These are phyloP conservation scores for Cadophora malorum DNA, from an alignment of 2,329 filamentous ascomycete genomes.

Conservation along the genomic window DNA sequence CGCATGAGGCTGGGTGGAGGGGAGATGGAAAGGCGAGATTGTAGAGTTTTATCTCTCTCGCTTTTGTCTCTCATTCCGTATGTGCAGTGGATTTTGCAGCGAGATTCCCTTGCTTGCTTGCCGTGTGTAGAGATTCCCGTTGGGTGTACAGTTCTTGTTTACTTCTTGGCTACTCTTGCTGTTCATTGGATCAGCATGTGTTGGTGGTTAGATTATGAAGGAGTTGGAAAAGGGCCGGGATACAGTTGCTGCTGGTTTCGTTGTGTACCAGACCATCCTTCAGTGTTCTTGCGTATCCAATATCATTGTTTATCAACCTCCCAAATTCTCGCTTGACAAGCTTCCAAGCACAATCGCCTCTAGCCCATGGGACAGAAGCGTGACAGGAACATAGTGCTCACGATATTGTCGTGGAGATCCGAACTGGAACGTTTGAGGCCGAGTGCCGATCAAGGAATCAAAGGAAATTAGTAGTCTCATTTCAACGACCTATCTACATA, in stretches of 20 bases:
- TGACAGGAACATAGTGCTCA: no score
- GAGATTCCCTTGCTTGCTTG: background rate
- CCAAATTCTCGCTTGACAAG: background rate
- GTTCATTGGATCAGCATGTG: background rate
- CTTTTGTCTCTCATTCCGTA: background rate
- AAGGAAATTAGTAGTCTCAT: conserved; percentile 3
- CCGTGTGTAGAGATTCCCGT: background rate
- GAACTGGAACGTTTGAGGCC: no score
- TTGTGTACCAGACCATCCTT: background rate
- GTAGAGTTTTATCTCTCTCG: conserved; percentile 28
- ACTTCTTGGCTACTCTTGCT: background rate
- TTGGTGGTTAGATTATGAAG: conserved; percentile 4
- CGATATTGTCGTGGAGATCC: no score
- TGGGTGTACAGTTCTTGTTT: background rate
- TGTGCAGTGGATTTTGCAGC: no score
- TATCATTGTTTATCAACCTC: conserved; percentile 2
- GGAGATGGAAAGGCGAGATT: conserved; percentile 40
- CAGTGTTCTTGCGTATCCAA: background rate
- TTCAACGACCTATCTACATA: conserved; percentile 15
- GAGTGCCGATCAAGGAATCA: background rate
- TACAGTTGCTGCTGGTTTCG: background rate
- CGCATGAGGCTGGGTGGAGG: conserved; percentile 72
- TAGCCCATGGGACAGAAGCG: no score
- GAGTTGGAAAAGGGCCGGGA: background rate
- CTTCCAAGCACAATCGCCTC: no score